Percentiles rank a stretch among this genome's conserved stretches.
Evolutionary conservation across 495 filamentous ascomycete species (phyloP).

Genomic region (Podospora fimiseda): DNA sequence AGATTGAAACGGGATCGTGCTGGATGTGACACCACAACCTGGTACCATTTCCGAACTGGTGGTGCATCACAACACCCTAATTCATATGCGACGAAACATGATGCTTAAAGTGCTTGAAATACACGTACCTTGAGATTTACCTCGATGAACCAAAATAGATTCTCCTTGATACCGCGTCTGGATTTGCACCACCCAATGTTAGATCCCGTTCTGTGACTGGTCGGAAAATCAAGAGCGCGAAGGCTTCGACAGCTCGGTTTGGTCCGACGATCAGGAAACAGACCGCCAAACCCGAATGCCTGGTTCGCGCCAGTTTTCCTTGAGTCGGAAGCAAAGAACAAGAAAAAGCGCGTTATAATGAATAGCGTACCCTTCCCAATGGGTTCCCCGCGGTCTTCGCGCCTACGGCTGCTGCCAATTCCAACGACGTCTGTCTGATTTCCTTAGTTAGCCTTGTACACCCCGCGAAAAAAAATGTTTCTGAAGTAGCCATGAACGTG

Average conservation of each 20-base stretch:
- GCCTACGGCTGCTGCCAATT: background rate
- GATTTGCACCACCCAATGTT: background rate
- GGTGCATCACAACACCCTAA: slow-evolving; percentile 10
- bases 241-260: background rate
- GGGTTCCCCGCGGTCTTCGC: background rate
- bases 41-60: slow-evolving; percentile 21
- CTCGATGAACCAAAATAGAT: slow-evolving; percentile 4
- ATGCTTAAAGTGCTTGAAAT: background rate
- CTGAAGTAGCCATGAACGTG: too few species aligned
- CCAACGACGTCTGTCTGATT: background rate
- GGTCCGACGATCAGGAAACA: too few species aligned
- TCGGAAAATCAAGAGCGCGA: background rate
- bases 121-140: slow-evolving; percentile 3
- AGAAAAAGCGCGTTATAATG: background rate
- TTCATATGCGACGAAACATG: slow-evolving; percentile 1
- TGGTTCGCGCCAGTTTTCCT: background rate
- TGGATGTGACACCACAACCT: slow-evolving; percentile 21
- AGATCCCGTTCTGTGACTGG: background rate
- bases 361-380: background rate
- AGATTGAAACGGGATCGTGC: slow-evolving; percentile 36
- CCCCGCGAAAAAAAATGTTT: too few species aligned
- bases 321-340: background rate
- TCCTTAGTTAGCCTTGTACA: background rate
- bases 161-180: slow-evolving; percentile 2
- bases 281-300: background rate